These are phyloP conservation scores for Stachybotrys chlorohalonatus DNA, from an alignment of 2,329 filamentous ascomycete species.

Conservation along the genomic window DNA sequence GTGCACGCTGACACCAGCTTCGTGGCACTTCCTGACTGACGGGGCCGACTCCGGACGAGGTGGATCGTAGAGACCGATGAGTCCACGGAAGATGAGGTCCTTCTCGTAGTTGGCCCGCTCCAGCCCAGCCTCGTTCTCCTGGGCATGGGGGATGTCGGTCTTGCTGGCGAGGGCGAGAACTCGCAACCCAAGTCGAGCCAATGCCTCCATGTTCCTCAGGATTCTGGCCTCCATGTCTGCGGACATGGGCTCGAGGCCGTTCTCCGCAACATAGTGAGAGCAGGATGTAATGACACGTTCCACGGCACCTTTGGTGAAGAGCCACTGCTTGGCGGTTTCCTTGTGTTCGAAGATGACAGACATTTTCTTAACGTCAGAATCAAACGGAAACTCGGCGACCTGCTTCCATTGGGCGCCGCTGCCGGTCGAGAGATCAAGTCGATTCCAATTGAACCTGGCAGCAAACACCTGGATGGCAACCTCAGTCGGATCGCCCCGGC, in stretches of 20 bases:
- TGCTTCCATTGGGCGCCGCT: conserved; percentile 44
- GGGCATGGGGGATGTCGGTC: conserved; percentile 23
- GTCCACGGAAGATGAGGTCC: conserved; percentile 55
- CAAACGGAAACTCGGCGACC: conserved; percentile 63
- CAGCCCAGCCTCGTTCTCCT: conserved; percentile 29
- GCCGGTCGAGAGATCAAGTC: conserved; percentile 39
- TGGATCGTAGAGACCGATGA: conserved; percentile 66
- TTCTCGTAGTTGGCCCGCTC: conserved; percentile 49
- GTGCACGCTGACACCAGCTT: conserved; percentile 55
- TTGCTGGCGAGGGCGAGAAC: conserved; percentile 57
- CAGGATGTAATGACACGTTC: conserved; percentile 60
- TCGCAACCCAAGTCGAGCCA: conserved; percentile 58
- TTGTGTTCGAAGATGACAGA: conserved; percentile 53
- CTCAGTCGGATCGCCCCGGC: conserved; percentile 55
- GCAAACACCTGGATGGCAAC: conserved; percentile 70
- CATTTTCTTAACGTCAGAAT: conserved; percentile 70
- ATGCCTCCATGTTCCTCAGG: conserved; percentile 58
- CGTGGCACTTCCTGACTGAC: conserved; percentile 47
- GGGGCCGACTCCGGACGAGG: conserved; percentile 57
- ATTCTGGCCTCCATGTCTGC: conserved; percentile 43
- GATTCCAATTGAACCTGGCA: conserved; percentile 56
- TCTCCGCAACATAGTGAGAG: conserved; percentile 36
- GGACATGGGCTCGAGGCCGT: conserved; percentile 36
- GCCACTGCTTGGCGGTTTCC: conserved; percentile 29
- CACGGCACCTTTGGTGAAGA: conserved; percentile 60